A percentile compares a stretch with the other conserved stretches of the same genome.
Conservation (phyloP, 1,139 yeast species). For the Debaryomyces coudertii region DNA sequence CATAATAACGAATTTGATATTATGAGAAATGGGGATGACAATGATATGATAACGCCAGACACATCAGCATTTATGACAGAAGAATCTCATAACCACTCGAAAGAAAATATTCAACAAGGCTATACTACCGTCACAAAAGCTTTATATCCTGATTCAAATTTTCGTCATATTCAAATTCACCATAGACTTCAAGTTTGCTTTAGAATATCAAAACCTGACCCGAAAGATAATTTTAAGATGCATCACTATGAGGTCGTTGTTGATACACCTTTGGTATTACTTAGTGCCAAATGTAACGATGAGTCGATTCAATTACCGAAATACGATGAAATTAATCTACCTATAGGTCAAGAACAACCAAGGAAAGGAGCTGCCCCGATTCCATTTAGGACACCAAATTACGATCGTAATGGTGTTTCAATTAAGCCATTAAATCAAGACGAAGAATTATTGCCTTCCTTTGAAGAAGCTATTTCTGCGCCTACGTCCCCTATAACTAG, state of each 20-base stretch:
- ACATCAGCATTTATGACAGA: slow-evolving; percentile 34
- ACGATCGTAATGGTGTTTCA: slow-evolving; percentile 40
- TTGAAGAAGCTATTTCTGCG: slow-evolving; percentile 56
- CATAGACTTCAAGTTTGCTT: slow-evolving; percentile 82
- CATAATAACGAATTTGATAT: slow-evolving; percentile 28
- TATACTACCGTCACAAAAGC: slow-evolving; percentile 42
- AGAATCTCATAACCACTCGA: slow-evolving; percentile 22
- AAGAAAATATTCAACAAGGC: slow-evolving; percentile 42
- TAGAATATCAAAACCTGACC: slow-evolving; percentile 70
- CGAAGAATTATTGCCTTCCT: slow-evolving; percentile 51
- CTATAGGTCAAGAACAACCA: neutral
- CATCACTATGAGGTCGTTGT: slow-evolving; percentile 89
- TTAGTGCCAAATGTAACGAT: slow-evolving; percentile 71
- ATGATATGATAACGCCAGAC: slow-evolving; percentile 33
- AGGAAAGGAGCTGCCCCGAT: slow-evolving; percentile 12
- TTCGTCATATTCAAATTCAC: slow-evolving; percentile 66
- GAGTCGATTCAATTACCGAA: slow-evolving; percentile 74
- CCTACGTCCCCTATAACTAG: slow-evolving; percentile 37
- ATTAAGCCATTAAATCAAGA: slow-evolving; percentile 33
- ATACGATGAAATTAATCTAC: slow-evolving; percentile 42
- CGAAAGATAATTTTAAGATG: slow-evolving; percentile 56
- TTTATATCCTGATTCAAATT: slow-evolving; percentile 70
- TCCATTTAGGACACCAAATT: slow-evolving; percentile 41
- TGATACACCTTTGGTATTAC: slow-evolving; percentile 77
- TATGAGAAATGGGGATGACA: slow-evolving; percentile 20